Percentiles rank a stretch among this genome's conserved stretches.
Evolutionary conservation across 2,329 filamentous ascomycete genomes (phyloP).

Genomic region (Geosmithia flava): DNA sequence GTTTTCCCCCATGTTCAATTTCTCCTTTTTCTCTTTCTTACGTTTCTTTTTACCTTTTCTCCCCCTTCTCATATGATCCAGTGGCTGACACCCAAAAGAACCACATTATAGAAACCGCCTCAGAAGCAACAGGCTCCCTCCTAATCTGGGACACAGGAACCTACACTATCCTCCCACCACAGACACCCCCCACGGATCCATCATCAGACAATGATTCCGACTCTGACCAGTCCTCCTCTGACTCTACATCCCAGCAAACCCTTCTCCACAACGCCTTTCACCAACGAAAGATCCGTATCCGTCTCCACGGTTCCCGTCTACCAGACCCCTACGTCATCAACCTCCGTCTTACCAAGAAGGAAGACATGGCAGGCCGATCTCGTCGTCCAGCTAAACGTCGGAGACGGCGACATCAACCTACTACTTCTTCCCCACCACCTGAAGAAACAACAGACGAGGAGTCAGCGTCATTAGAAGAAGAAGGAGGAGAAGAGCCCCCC

Average conservation of each 20-base stretch:
- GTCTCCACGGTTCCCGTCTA: constrained; percentile 39
- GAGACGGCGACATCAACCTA: neutral
- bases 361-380: constrained; percentile 21
- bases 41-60: neutral
- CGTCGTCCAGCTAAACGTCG: constrained; percentile 5
- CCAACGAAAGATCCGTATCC: constrained; percentile 42
- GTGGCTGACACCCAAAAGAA: constrained; percentile 25
- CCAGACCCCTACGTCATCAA: constrained; percentile 40
- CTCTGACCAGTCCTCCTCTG: constrained; percentile 7
- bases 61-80: neutral
- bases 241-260: constrained; percentile 22
- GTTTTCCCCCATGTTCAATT: constrained; percentile 5
- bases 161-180: constrained; percentile 36
- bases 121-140: constrained; percentile 39
- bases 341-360: constrained; percentile 35
- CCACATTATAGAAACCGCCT: constrained; percentile 47
- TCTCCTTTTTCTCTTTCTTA: neutral
- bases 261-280: constrained; percentile 40
- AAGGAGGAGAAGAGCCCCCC: constrained; percentile 8
- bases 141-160: constrained; percentile 52
- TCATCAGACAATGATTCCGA: constrained; percentile 8
- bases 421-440: neutral
- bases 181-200: constrained; percentile 18
- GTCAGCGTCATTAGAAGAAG: neutral
- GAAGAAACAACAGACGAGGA: constrained; percentile 6